Conservation (phyloP, 1,284 basidiomycete species). For the Trametes versicolor region DNA sequence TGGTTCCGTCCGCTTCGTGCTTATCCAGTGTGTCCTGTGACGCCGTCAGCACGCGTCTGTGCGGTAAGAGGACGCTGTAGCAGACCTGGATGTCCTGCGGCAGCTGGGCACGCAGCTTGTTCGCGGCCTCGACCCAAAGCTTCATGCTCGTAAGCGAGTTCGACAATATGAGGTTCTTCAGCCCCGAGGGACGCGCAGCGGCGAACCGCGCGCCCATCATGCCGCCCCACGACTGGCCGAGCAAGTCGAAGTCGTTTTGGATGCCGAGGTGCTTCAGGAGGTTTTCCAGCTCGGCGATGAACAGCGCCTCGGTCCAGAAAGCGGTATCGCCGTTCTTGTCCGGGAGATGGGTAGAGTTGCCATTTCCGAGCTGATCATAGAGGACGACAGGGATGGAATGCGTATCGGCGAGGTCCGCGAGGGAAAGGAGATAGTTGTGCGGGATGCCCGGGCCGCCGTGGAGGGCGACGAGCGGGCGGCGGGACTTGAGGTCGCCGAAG, state of each 20-base stretch:
- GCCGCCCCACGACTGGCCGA: conserved; percentile 62
- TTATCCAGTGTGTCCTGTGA: conserved; percentile 50
- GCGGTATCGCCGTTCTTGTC: conserved; percentile 44
- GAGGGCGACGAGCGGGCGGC: conserved; percentile 50
- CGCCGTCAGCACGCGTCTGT: too few relatives aligned
- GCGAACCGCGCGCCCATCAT: conserved; percentile 53
- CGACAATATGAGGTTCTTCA: conserved; percentile 53
- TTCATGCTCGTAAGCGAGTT: conserved; percentile 44
- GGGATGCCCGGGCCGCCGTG: conserved; percentile 56
- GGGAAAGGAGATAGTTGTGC: conserved; percentile 53
- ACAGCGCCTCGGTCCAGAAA: conserved; percentile 59
- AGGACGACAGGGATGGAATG: conserved; percentile 53
- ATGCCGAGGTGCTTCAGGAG: conserved; percentile 52
- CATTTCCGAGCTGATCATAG: conserved; percentile 63
- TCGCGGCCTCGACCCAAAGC: conserved; percentile 46
- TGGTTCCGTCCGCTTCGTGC: conserved; percentile 59
- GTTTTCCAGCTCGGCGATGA: conserved; percentile 60
- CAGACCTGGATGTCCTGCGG: not conserved
- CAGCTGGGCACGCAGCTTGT: conserved; percentile 34
- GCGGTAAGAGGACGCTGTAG: too few relatives aligned
- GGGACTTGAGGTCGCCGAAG: conserved; percentile 40
- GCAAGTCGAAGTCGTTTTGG: conserved; percentile 49
- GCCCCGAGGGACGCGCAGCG: conserved; percentile 45
- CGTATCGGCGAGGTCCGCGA: conserved; percentile 44
- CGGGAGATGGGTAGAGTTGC: conserved; percentile 52